Conservation (phyloP, 257 asterid genomes). For the Misopates orontium region DNA sequence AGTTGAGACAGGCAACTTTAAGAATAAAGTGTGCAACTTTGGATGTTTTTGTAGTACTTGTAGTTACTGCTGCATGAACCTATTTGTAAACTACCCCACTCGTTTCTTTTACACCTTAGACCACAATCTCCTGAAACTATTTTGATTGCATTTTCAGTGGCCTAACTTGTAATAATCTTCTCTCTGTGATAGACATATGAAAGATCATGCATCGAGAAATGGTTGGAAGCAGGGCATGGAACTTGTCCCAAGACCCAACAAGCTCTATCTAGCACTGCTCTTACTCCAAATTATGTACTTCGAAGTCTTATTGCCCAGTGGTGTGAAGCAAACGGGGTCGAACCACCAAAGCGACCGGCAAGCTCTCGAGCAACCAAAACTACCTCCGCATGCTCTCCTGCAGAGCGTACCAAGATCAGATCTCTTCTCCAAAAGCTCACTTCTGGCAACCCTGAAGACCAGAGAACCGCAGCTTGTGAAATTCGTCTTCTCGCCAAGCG, state of each 20-base stretch:
- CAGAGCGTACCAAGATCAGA: conserved; percentile 68
- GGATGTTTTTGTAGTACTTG: not conserved
- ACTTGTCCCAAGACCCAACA: conserved; percentile 97
- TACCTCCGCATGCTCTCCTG: conserved; percentile 59
- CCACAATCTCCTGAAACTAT: conserved; percentile 11
- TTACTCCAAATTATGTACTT: conserved; percentile 91
- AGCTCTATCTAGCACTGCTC: conserved; percentile 62
- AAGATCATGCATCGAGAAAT: conserved; percentile 82
- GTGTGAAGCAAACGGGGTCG: conserved; percentile 91
- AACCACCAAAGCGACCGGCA: conserved; percentile 79
- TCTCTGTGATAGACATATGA: conserved; percentile 72
- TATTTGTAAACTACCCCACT: not conserved
- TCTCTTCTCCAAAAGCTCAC: conserved; percentile 75
- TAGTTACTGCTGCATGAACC: not conserved
- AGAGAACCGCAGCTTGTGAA: conserved; percentile 84
- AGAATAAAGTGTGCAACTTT: not conserved
- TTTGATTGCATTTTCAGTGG: conserved; percentile 18
- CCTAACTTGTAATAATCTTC: conserved; percentile 9
- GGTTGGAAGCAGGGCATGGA: conserved; percentile 84
- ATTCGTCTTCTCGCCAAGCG: conserved; percentile 97
- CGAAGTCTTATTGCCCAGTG: conserved; percentile 96
- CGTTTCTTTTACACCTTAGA: not conserved
- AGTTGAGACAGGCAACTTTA: conserved; percentile 13
- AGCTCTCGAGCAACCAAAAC: conserved; percentile 45
- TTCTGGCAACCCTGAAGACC: conserved; percentile 78